Evolutionary conservation across 2,329 filamentous ascomycete genomes (phyloP).

Genomic region (Sporothrix phasma): DNA sequence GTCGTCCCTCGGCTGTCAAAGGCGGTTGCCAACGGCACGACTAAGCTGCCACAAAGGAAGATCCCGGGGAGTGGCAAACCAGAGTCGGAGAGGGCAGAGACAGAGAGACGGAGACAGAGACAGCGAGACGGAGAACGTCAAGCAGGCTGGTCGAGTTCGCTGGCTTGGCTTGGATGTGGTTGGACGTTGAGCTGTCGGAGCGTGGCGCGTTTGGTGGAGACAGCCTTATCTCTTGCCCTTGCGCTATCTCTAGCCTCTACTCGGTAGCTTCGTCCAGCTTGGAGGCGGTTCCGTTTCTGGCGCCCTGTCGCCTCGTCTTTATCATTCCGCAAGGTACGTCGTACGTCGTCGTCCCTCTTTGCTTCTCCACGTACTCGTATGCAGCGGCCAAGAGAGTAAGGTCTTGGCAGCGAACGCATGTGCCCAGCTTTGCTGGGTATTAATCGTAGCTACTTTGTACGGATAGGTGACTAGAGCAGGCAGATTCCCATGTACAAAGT

Average conservation of each 20-base stretch:
- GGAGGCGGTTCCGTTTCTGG: not conserved
- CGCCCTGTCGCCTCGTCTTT: not conserved
- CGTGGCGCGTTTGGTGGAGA: not conserved
- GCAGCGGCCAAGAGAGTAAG: not conserved
- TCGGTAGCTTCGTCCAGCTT: not conserved
- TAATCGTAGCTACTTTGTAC: too few species aligned
- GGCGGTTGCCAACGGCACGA: not conserved
- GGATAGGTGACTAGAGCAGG: not conserved
- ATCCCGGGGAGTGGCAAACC: not conserved
- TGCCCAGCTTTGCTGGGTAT: not conserved
- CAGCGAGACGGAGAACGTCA: not conserved
- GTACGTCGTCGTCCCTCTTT: too few species aligned
- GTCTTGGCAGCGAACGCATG: constrained; percentile 4
- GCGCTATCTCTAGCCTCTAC: constrained; percentile 6
- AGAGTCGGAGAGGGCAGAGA: too few species aligned
- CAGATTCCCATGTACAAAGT: not conserved
- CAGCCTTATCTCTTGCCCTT: constrained; percentile 7
- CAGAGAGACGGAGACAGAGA: too few species aligned
- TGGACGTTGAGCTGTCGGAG: not conserved
- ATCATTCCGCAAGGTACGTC: constrained; percentile 5
- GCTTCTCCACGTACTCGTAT: too few species aligned
- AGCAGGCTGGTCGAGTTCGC: not conserved
- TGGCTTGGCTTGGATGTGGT: not conserved
- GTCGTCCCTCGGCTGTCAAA: not conserved
- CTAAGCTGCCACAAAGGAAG: constrained; percentile 5